Base-by-base conservation (phyloP, 305 asterid species). In the Fraxinus latifolia region DNA sequence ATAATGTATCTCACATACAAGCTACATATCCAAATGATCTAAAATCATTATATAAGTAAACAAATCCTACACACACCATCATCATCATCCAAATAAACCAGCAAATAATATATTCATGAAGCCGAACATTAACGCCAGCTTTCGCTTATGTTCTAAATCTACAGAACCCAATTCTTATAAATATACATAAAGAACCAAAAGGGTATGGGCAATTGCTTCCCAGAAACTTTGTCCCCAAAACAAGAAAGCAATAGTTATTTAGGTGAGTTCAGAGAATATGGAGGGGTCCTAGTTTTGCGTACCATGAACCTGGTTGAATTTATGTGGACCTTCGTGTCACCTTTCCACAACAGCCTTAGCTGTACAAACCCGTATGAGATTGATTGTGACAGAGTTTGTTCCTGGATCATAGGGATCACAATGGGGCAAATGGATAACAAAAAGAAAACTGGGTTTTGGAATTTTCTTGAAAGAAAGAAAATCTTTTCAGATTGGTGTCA, bases 301-400 rank as follows among this genome's bases (percentile, higher is more conserved):
- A 92, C 97, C 97, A 90, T 93, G 98, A 94, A 93, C 91, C 90
- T 91, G 93, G 83, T 88, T 85, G 78, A 87, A 82, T 83, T 76
- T 82, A 75, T 85, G 92, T 90, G 96, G 93, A 86, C 94, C 93
- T 88, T 88, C 91, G 91, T 85, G 87, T 85, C 95, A 87, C 84
- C 81, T 87, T 86, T 81, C 88, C 84, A 87, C 92, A 83, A 91
- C 93, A 93, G 78, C 80, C 88, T 93, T 92, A 94, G 97, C 96
- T 91, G 97, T 90, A 87, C 89, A 82, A 92, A 89, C 88, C 86
- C 91, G 87, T 88, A 83, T 80, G 87, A 88, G 94, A 91, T 87
- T 87, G 96, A 91, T 89, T 83, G 94, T 87, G 96, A 86, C 97
- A 94, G 97, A 92, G 89, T 88, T 92, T 94, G 98, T 92, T 93